Evolutionary conservation across 139 green algal species (phyloP), one percentile per base, ranked within the genome.

Genomic region (Mesotaenium endlicherianum): DNA sequence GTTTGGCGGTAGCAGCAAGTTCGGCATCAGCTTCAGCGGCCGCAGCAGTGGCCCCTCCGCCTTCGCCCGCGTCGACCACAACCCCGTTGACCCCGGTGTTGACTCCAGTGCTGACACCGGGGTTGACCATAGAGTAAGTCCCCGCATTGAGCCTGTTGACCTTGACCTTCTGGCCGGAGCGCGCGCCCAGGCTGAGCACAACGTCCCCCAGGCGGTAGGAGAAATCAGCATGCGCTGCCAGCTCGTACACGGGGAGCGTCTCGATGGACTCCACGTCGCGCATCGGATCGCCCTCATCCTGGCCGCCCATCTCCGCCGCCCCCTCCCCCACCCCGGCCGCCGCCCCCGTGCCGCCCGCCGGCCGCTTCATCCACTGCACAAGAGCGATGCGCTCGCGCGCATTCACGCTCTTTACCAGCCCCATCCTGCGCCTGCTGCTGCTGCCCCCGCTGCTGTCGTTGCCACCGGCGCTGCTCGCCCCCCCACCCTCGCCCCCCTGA

Each of bases 211-310:
- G 41, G n/a, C 68, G 44, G 50, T 86, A 91, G n/a, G 40, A 71
- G 55, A 70, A 91, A 39, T 91, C 88, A 0, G 50, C 16, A 42
- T 91, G 81, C 47, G 70, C 80, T 0, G 43, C 39, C 40, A 91
- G 78, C 59, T 88, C 81, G 60, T 91, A 91, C 74, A 91, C 82
- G 45, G 44, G 67, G 36, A 89, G 85, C 43, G 43, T 34, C 80
- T 86, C 79, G n/a, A n/a, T n/a, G n/a, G n/a, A n/a, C 31, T 77
- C 64, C 1, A 45, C 60, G 60, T 38, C 60, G 17, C 8, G 36
- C 5, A 47, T 72, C 11, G 41, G 6, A 72, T n/a, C 41, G 11
- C 60, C 60, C 43, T 72, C 60, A 72, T 6, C 43, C 60, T 57
- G 17, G 8, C 31, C 36, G 39, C 57, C 57, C 57, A 68, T 34